Conservation (phyloP, 108 stramenopile genomes). For the Cylindrotheca closterium region DNA sequence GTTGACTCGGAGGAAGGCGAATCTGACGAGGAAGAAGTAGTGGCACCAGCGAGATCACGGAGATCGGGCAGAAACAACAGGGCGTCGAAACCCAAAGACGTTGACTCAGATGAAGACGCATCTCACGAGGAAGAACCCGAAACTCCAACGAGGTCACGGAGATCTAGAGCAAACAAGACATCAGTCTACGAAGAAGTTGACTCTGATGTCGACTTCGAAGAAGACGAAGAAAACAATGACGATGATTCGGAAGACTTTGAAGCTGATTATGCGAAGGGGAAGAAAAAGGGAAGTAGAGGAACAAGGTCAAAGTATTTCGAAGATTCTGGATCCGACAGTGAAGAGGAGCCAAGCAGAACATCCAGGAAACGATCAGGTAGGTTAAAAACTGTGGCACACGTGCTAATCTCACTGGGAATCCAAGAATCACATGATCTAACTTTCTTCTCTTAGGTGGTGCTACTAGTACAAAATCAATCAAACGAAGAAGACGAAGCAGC, state of each 20-base stretch:
- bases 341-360: not conserved
- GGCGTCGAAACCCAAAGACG: not conserved
- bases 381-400: no score
- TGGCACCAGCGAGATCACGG: not conserved
- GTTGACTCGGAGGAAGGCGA: not conserved
- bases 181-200: slow-evolving; percentile 14
- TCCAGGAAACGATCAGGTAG: not conserved
- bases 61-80: not conserved
- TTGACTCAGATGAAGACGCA: not conserved
- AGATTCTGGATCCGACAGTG: no score
- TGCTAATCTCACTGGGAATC: not conserved
- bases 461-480: no score
- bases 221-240: not conserved
- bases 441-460: no score
- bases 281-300: not conserved
- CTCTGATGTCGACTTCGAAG: slow-evolving; percentile 16
- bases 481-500: not conserved
- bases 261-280: not conserved
- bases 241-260: not conserved
- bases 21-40: not conserved
- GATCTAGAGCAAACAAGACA: not conserved
- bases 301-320: no score
- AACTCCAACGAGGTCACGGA: not conserved
- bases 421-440: no score
- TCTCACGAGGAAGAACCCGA: not conserved